Conservation (phyloP, 768 basidiomycete species). For the Auricularia sp. region DNA sequence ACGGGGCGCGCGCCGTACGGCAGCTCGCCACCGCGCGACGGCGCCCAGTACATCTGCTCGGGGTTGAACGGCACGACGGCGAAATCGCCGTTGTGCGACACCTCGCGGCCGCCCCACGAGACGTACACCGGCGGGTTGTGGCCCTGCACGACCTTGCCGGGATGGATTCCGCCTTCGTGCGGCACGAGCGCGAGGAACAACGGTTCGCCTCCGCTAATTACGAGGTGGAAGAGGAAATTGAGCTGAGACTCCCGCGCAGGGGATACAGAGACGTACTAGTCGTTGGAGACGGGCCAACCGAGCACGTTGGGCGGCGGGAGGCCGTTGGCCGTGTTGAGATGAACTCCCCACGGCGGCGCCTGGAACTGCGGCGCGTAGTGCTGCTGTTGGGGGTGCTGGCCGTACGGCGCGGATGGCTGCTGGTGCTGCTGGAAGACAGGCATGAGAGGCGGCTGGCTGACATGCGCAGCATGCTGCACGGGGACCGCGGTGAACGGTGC, state of each 20-base stretch:
- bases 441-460: background rate
- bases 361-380: background rate
- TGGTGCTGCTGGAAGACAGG: background rate
- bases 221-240: too few relatives aligned
- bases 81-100: constrained; percentile 52
- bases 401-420: background rate
- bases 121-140: constrained; percentile 44
- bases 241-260: too few relatives aligned
- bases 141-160: constrained; percentile 66
- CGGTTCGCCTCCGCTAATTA: background rate
- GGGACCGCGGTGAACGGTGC: background rate
- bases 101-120: constrained; percentile 54
- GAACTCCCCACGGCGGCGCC: background rate
- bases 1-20: constrained; percentile 30
- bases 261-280: background rate
- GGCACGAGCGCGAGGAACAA: background rate
- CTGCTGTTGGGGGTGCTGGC: background rate
- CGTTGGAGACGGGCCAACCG: background rate
- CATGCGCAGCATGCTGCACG: background rate
- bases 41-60: constrained; percentile 66
- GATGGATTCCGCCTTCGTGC: constrained; percentile 35
- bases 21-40: constrained; percentile 31
- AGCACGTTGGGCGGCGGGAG: background rate
- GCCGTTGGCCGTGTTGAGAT: background rate
- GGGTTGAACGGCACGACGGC: constrained; percentile 64